Evolutionary conservation across 2,329 filamentous ascomycete species (phyloP).

Genomic region (Myriosclerotinia scirpicola): DNA sequence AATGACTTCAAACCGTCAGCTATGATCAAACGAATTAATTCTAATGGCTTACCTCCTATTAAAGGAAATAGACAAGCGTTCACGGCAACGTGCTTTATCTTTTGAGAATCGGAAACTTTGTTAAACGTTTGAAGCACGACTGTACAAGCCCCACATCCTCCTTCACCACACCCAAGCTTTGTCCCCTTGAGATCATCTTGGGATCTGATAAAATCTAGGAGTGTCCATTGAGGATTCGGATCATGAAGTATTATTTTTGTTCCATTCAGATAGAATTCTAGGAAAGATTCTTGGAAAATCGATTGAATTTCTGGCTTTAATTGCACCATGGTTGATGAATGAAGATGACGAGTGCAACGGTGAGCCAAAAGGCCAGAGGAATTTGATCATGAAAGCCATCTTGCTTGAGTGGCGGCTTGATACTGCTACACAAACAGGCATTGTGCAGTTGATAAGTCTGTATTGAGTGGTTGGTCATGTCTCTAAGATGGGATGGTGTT

Average conservation of each 20-base stretch:
- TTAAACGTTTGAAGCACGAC: slow-evolving; percentile 80
- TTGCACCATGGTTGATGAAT: slow-evolving; percentile 26
- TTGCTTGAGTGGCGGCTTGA: slow-evolving; percentile 6
- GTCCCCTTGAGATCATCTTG: slow-evolving; percentile 77
- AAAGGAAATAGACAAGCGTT: slow-evolving; percentile 73
- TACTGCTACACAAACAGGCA: neutral
- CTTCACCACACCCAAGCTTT: slow-evolving; percentile 93
- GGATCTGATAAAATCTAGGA: slow-evolving; percentile 90
- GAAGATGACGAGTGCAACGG: neutral
- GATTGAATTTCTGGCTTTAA: slow-evolving; percentile 30
- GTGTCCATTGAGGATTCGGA: slow-evolving; percentile 86
- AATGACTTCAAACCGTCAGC: slow-evolving; percentile 55
- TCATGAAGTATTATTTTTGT: slow-evolving; percentile 80
- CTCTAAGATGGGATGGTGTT: neutral
- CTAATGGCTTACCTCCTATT: slow-evolving; percentile 30
- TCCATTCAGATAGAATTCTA: slow-evolving; percentile 91
- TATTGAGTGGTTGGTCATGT: neutral
- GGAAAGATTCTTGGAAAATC: slow-evolving; percentile 47
- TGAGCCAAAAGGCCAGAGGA: neutral
- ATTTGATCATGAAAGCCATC: neutral
- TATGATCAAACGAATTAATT: neutral
- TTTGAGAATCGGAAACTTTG: slow-evolving; percentile 60
- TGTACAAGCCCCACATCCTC: slow-evolving; percentile 91
- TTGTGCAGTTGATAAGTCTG: neutral
- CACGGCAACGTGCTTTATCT: slow-evolving; percentile 90